These are phyloP conservation scores for Fusarium nurragi DNA, from an alignment of 2,329 filamentous ascomycete species.

Conservation along the genomic window DNA sequence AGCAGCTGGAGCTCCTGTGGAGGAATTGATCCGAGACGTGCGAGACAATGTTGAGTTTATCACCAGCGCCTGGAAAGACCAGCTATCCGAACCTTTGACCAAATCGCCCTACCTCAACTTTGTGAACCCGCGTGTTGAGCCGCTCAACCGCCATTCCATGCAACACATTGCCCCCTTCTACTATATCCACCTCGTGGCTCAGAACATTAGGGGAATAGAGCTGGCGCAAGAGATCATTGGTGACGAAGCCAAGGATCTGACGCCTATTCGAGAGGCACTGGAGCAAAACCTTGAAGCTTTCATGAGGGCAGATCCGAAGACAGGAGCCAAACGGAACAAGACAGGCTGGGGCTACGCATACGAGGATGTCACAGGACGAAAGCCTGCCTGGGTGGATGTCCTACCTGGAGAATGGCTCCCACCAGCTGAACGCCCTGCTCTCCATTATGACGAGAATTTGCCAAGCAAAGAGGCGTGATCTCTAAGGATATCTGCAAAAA, in stretches of 20 bases:
- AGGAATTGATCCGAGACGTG: conserved; percentile 41
- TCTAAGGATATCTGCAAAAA: neutral
- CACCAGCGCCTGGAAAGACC: conserved; percentile 42
- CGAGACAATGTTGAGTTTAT: conserved; percentile 46
- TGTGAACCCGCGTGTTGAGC: conserved; percentile 37
- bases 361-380: conserved; percentile 42
- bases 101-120: conserved; percentile 39
- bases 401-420: neutral
- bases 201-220: conserved; percentile 55
- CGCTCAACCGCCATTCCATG: neutral
- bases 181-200: conserved; percentile 44
- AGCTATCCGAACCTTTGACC: conserved; percentile 11
- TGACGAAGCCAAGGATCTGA: conserved; percentile 46
- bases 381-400: conserved; percentile 43
- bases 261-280: conserved; percentile 52
- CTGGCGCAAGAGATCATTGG: conserved; percentile 55
- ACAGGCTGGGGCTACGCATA: conserved; percentile 41
- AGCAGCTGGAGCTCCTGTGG: conserved; percentile 34
- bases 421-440: neutral
- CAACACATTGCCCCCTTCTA: conserved; percentile 37
- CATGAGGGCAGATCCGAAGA: conserved; percentile 27
- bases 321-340: neutral
- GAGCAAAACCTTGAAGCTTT: conserved; percentile 50
- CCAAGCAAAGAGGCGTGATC: neutral
- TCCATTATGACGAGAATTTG: neutral